Evolutionary conservation across 2,329 filamentous ascomycete genomes (phyloP).

Genomic region (Calycina marina): DNA sequence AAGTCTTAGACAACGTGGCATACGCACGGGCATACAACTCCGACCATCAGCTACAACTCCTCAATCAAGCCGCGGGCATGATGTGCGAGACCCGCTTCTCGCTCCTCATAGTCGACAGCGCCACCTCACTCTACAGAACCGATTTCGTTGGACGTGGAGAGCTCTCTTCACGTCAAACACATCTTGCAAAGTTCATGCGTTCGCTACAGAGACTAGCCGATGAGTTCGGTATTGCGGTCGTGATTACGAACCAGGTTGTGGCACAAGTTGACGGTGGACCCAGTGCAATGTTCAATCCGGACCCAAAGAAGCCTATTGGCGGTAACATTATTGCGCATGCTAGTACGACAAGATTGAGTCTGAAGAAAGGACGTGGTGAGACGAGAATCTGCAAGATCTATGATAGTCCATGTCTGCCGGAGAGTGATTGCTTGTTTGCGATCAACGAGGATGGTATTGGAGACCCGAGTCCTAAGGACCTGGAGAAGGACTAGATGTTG

Average conservation of each 20-base stretch:
- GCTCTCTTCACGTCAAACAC: conserved; percentile 81
- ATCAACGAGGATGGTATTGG: conserved; percentile 96
- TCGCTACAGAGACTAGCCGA: conserved; percentile 65
- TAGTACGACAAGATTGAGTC: conserved; percentile 81
- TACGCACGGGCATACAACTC: conserved; percentile 98
- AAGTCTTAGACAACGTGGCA: conserved; percentile 95
- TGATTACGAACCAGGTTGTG: conserved; percentile 98
- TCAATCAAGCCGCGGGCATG: conserved; percentile 93
- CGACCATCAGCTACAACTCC: conserved; percentile 86
- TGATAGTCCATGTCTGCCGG: conserved; percentile 90
- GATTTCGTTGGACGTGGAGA: conserved; percentile 96
- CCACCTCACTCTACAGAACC: conserved; percentile 87
- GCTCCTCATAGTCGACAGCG: conserved; percentile 87
- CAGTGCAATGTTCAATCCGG: conserved; percentile 96
- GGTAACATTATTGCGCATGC: conserved; percentile 98
- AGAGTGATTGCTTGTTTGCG: conserved; percentile 92
- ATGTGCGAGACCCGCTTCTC: conserved; percentile 99
- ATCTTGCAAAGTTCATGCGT: conserved; percentile 79
- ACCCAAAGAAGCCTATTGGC: conserved; percentile 97
- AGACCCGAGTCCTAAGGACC: conserved; percentile 87
- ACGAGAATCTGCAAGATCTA: conserved; percentile 99
- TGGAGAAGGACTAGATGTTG: conserved; percentile 55
- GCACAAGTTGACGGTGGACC: conserved; percentile 95
- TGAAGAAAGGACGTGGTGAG: conserved; percentile 92
- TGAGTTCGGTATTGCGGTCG: conserved; percentile 90